Evolutionary conservation across 208 protist species (phyloP).

Genomic region (Wallacemonas sp.): DNA sequence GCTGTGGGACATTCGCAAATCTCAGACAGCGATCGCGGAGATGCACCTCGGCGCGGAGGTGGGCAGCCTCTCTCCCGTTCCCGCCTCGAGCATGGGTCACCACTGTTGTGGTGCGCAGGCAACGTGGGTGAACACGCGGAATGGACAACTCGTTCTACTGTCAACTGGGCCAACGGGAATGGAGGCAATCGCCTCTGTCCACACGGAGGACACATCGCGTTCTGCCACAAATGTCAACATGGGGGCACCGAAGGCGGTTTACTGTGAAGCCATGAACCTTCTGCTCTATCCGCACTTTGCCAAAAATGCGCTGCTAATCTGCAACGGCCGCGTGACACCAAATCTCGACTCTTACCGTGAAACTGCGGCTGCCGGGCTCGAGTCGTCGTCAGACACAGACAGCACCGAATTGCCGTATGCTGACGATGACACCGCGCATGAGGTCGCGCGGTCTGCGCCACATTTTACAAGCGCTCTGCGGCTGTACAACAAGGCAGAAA

Average conservation of each 20-base stretch:
- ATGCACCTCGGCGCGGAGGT: constrained; percentile 28
- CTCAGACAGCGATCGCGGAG: constrained; percentile 14
- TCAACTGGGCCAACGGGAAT: constrained; percentile 28
- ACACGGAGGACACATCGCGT: constrained; percentile 30
- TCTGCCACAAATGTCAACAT: constrained; percentile 34
- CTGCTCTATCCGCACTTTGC: constrained; percentile 47
- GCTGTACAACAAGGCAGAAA: background rate
- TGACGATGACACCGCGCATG: constrained; percentile 6
- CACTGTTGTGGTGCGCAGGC: constrained; percentile 21
- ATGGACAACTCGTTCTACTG: constrained; percentile 22
- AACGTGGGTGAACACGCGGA: constrained; percentile 38
- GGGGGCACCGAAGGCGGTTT: constrained; percentile 31
- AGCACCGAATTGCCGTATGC: background rate
- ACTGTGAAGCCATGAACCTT: constrained; percentile 28
- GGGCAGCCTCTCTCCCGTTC: constrained; percentile 21
- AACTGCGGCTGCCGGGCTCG: too few species aligned
- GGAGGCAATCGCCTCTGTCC: constrained; percentile 16
- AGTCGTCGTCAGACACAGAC: too few species aligned
- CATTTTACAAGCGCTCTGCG: constrained; percentile 2
- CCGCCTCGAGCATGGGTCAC: background rate
- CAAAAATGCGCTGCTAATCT: constrained; percentile 36
- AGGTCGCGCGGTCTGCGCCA: background rate
- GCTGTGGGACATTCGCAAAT: constrained; percentile 62
- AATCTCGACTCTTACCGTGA: background rate
- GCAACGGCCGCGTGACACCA: constrained; percentile 9